A percentile compares a stretch with the other conserved stretches of the same genome.
Conservation (phyloP, 495 filamentous ascomycete species). For the Penicillium angulare region DNA sequence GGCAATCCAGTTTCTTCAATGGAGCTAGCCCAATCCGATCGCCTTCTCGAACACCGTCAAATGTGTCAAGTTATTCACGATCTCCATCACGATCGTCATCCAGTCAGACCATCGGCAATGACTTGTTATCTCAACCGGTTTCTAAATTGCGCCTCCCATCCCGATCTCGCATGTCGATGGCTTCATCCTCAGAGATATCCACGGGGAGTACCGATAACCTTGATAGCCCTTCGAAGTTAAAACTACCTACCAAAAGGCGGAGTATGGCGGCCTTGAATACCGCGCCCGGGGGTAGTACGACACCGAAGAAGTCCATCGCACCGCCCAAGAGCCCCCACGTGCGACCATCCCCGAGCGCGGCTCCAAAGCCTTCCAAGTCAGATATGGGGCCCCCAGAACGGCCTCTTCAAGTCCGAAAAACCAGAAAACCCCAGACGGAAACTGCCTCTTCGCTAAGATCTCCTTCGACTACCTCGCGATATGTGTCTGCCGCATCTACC, state of each 20-base stretch:
- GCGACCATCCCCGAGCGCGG: conserved; percentile 53
- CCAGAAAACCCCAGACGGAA: conserved; percentile 33
- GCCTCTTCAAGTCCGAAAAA: conserved; percentile 50
- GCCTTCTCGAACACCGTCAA: conserved; percentile 54
- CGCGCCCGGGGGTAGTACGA: conserved; percentile 3
- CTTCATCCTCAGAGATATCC: conserved; percentile 15
- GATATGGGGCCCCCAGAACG: conserved; percentile 44
- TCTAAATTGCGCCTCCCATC: conserved; percentile 34
- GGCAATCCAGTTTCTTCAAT: conserved; percentile 62
- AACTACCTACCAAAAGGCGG: conserved; percentile 23
- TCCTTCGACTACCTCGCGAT: conserved; percentile 33
- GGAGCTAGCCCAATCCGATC: conserved; percentile 56
- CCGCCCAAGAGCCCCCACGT: conserved; percentile 47
- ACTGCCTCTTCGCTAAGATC: conserved; percentile 25
- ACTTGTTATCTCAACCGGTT: conserved; percentile 24
- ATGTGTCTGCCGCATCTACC: conserved; percentile 33
- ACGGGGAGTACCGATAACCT: conserved; percentile 9
- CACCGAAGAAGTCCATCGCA: conserved; percentile 38
- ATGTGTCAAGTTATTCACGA: conserved; percentile 47
- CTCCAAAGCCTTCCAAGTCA: conserved; percentile 51
- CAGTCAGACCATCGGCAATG: conserved; percentile 28
- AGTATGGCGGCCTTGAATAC: conserved; percentile 8
- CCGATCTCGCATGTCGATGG: conserved; percentile 22
- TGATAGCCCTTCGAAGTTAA: conserved; percentile 30
- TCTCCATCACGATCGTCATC: conserved; percentile 47